Evolutionary conservation across 129 eudicot genomes (phyloP), one percentile per base, ranked within the genome.

Genomic region (Lonicera japonica): DNA sequence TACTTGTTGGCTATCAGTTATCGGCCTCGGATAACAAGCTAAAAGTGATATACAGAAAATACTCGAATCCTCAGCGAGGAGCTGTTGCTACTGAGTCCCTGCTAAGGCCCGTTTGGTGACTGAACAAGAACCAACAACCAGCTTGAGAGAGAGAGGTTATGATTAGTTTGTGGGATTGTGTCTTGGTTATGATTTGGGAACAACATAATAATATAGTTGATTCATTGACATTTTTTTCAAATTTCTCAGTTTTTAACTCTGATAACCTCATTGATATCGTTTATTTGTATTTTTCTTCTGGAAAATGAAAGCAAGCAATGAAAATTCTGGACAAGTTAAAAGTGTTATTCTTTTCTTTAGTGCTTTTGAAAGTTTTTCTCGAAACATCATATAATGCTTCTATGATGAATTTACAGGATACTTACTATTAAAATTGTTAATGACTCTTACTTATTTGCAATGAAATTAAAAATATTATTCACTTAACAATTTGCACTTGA

Each of bases 61-160:
- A 58, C 63, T 79, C 80, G 3, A 66, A 14, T 43, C 72, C 82
- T 14, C 75, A 83, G 25, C 56, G 58, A 48, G 63, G 69, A 9
- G 61, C 75, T 34, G 89, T 83, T 48, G 85, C 85, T 75, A 43
- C 51, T 73, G 36, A 15, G 69, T 74, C 13, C 85, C 85, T 1
- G 82, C 89, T 21, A 79, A 55, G 65, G 38, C 18, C 50, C 21
- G n/a, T n/a, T n/a, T n/a, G n/a, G n/a, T 47, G 65, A 65, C 73
- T 12, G 51, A 12, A 45, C n/a, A 12, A 45, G 16, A 12, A 45
- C 51, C 14, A 45, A 45, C 51, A 45, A n/a, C n/a, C n/a, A 45
- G 51, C 10, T 3, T 45, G 51, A 45, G 51, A 45, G 14, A 45
- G 50, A 45, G 13, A 45, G 51, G 14, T 12, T 10, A 10, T 15